A percentile compares a stretch with the other conserved stretches of the same genome.
Conservation (phyloP, 2,329 filamentous ascomycete genomes). For the Calonectria ilicicola region DNA sequence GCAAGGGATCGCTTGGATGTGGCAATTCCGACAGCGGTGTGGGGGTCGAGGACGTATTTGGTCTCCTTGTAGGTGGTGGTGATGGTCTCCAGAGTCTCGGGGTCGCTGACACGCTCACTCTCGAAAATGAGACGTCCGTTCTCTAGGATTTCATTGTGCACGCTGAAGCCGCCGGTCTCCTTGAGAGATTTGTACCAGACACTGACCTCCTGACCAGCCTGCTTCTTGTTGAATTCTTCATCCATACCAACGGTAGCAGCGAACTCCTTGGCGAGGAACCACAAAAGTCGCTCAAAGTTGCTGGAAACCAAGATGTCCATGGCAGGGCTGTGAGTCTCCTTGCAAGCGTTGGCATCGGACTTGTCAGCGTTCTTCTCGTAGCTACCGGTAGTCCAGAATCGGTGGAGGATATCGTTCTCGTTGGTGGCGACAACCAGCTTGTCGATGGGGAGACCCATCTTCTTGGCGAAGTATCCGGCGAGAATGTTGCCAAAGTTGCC, state of each 20-base stretch:
- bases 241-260: conserved; percentile 70
- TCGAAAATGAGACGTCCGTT: conserved; percentile 79
- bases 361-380: conserved; percentile 87
- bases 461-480: conserved; percentile 90
- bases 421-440: conserved; percentile 95
- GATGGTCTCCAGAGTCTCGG: conserved; percentile 76
- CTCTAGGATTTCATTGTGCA: conserved; percentile 77
- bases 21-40: conserved; percentile 88
- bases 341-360: conserved; percentile 76
- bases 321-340: conserved; percentile 91
- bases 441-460: conserved; percentile 88
- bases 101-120: conserved; percentile 78
- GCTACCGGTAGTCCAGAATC: conserved; percentile 90
- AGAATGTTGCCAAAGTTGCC: conserved; percentile 98
- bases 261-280: conserved; percentile 87
- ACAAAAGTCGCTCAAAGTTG: conserved; percentile 96
- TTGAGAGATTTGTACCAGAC: conserved; percentile 86
- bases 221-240: conserved; percentile 74
- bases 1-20: conserved; percentile 78
- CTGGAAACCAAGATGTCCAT: conserved; percentile 98
- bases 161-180: conserved; percentile 82
- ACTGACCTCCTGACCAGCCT: conserved; percentile 81
- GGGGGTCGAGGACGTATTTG: conserved; percentile 90
- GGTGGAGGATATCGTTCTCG: conserved; percentile 95
- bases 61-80: conserved; percentile 67